Base-by-base conservation (phyloP, 1,284 basidiomycete species). In the Marasmius sp. region DNA sequence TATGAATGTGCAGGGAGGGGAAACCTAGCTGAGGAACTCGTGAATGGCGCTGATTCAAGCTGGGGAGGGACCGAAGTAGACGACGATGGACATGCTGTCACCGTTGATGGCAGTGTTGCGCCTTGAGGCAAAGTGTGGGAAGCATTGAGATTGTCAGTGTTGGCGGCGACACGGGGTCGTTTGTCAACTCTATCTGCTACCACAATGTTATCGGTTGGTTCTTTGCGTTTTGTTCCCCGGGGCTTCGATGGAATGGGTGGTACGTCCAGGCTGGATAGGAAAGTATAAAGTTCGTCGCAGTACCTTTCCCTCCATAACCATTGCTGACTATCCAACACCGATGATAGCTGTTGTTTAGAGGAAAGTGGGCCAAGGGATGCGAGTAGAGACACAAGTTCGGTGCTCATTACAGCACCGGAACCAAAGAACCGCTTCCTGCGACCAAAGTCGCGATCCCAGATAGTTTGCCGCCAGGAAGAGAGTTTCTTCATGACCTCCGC, bases 311-410 rank as follows among this genome's bases (percentile, higher is more conserved):
- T 52, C 59, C 59, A 57, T 14, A 22, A 18, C 62, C 62, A 63
- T n/a, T 43, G 41, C 59, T 60, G 53, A 18, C 59, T 47, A 7
- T 27, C 59, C 1, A 63, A 14, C 22, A 53, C 59, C 18, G n/a
- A 20, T n/a, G 22, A 11, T 33, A 63, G 33, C n/a, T n/a, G 10
- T 33, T 48, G 41, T 51, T 55, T 38, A 18, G 59, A 56, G 33
- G n/a, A 50, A 11, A 64, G 47, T 27, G 60, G 60, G 10, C 63
- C 60, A 16, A 64, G 39, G 10, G 63, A 64, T 11, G 63, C 38
- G 38, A 64, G 43, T 12, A 64, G 36, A n/a, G 52, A 56, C 14
- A 61, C 34, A 10, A 48, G 54, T 11, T 58, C 41, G 43, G 61
- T 43, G 14, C 45, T 49, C 1, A 64, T 20, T 3, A 64, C 3